These are phyloP conservation scores for Iberis amara DNA, from an alignment of 441 rosid species.

Conservation along the genomic window DNA sequence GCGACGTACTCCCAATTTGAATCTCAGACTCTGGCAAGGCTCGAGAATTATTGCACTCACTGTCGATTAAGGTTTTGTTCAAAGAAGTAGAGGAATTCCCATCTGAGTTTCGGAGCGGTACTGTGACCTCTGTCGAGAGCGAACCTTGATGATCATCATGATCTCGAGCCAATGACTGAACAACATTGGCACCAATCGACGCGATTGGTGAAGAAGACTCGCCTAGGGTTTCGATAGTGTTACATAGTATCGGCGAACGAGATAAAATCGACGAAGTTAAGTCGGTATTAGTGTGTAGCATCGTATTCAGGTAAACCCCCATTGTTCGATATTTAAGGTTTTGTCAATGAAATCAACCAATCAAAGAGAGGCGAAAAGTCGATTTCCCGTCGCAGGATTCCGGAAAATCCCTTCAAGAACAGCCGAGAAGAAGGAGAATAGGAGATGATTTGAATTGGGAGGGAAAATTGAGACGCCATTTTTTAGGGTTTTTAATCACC, in stretches of 20 bases:
- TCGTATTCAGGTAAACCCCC: background rate
- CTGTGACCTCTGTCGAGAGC: background rate
- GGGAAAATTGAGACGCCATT: conserved; percentile 51
- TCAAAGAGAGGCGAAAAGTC: conserved; percentile 1
- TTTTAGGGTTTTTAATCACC: conserved; percentile 15
- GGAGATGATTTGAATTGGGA: conserved; percentile 34
- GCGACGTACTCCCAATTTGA: background rate
- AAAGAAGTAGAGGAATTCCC: background rate
- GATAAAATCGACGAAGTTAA: conserved; percentile 4
- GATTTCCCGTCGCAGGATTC: background rate
- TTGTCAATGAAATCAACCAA: background rate
- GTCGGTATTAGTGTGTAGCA: conserved; percentile 2
- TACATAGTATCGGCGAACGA: conserved; percentile 4
- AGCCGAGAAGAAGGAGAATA: conserved; percentile 5
- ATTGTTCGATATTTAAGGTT: background rate
- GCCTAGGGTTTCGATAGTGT: conserved; percentile 23
- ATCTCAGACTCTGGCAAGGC: background rate
- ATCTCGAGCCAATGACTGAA: conserved; percentile 16
- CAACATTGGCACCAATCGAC: conserved; percentile 18
- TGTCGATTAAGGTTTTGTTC: conserved; percentile 8
- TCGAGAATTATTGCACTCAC: conserved; percentile 3
- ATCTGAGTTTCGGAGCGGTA: conserved; percentile 5
- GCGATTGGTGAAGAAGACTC: conserved; percentile 19
- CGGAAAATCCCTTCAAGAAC: background rate
- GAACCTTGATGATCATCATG: background rate